A percentile compares a stretch with the other conserved stretches of the same genome.
Conservation (phyloP, 345 rosid genomes). For the rapeseed (Brassica napus) region DNA sequence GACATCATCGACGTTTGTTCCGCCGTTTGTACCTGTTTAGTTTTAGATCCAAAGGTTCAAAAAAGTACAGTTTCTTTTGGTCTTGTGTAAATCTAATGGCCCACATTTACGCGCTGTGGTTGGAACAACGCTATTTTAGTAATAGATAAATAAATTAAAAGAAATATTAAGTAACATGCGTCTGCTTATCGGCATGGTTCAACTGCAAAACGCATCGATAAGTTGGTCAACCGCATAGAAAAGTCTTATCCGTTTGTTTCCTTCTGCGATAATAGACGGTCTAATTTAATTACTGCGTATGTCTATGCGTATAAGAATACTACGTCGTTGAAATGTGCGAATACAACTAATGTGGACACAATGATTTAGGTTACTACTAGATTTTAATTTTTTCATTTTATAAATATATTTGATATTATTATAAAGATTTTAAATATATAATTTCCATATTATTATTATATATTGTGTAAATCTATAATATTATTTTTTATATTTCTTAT, state of each 20-base stretch:
- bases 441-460: too few species aligned
- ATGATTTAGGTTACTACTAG: too few species aligned
- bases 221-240: background rate
- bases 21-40: slow-evolving; percentile 66
- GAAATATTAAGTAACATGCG: background rate
- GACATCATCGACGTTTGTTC: slow-evolving; percentile 42
- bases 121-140: slow-evolving; percentile 35
- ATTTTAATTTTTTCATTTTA: too few species aligned
- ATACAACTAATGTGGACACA: background rate
- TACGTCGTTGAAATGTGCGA: background rate
- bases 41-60: slow-evolving; percentile 35
- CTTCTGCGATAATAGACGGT: background rate
- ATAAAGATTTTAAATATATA: too few species aligned
- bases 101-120: slow-evolving; percentile 32
- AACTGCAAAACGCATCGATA: background rate
- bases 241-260: background rate
- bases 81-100: slow-evolving; percentile 20
- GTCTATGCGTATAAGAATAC: background rate
- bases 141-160: slow-evolving; percentile 10
- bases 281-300: background rate
- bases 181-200: background rate
- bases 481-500: too few species aligned
- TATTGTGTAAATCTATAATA: too few species aligned
- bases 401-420: too few species aligned
- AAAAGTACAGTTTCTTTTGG: slow-evolving; percentile 28